These are phyloP conservation scores for Alternaria ethzedia DNA, from an alignment of 2,329 filamentous ascomycete species.

Conservation along the genomic window DNA sequence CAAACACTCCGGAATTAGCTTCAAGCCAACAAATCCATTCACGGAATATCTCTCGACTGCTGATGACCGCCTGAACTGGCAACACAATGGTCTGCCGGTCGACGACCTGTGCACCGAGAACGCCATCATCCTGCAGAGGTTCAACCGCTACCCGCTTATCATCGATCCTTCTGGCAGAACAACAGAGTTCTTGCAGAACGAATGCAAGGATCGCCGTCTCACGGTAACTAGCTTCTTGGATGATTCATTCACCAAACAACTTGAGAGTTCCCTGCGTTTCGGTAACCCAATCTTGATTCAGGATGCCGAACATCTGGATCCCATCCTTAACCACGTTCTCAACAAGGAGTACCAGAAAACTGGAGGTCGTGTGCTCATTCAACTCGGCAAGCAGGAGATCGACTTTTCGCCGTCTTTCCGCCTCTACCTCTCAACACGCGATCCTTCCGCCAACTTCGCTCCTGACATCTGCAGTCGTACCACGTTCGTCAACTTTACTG, in stretches of 20 bases:
- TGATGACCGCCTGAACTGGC: conserved; percentile 93
- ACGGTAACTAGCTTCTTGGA: conserved; percentile 98
- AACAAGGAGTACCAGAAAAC: conserved; percentile 99
- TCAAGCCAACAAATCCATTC: conserved; percentile 91
- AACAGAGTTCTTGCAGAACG: conserved; percentile 92
- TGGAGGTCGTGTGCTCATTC: conserved; percentile 94
- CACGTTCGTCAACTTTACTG: conserved; percentile 99
- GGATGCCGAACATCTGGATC: conserved; percentile 95
- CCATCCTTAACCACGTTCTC: conserved; percentile 95
- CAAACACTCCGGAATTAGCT: conserved; percentile 87
- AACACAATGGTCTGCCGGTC: conserved; percentile 89
- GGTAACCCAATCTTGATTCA: conserved; percentile 98
- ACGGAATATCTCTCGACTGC: conserved; percentile 97
- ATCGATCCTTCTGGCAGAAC: conserved; percentile 96
- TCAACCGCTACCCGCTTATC: conserved; percentile 97
- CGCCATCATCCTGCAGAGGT: conserved; percentile 94
- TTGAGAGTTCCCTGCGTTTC: conserved; percentile 95
- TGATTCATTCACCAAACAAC: conserved; percentile 95
- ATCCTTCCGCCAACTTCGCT: conserved; percentile 93
- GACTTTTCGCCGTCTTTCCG: conserved; percentile 98
- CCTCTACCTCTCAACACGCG: conserved; percentile 91
- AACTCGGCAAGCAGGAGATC: conserved; percentile 98
- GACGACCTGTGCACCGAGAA: conserved; percentile 99
- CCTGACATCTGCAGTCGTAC: conserved; percentile 98
- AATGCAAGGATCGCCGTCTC: conserved; percentile 89